phyloP scores from a whole-genome alignment of 2,329 filamentous ascomycete species.

The Fusarium denticulatum region DNA sequence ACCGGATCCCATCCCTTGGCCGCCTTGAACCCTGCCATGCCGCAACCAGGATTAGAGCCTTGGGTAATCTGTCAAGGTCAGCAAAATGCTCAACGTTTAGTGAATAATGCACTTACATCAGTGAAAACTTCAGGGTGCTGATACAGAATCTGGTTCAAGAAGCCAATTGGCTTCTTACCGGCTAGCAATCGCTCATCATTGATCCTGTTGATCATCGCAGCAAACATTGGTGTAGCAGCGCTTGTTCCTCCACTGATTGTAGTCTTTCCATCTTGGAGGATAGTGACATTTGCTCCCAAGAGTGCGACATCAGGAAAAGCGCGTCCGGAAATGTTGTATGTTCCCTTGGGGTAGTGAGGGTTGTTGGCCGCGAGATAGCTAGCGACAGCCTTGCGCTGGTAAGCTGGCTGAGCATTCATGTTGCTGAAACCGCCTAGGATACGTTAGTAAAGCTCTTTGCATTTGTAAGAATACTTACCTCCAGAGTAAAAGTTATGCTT shows the following conservation, averaged over 20 bases:
- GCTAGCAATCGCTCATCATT: neutral
- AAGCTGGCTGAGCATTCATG: neutral
- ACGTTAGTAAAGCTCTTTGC: neutral
- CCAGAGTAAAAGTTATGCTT: conserved; percentile 10
- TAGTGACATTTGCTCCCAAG: neutral
- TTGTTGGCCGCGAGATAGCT: neutral
- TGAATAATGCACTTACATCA: neutral
- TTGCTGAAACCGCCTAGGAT: neutral
- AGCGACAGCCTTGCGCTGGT: neutral
- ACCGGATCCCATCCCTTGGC: conserved; percentile 10
- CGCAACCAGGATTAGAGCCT: neutral
- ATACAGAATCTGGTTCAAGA: conserved; percentile 1
- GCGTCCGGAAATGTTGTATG: neutral
- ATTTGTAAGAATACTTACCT: neutral
- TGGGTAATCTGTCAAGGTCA: neutral
- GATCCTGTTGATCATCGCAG: neutral
- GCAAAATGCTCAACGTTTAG: fast-evolving
- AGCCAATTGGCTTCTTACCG: neutral
- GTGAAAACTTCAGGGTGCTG: neutral
- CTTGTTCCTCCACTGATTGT: neutral
- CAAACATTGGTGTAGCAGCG: neutral
- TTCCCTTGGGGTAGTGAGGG: conserved; percentile 2
- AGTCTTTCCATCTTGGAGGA: neutral
- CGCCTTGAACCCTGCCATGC: neutral
- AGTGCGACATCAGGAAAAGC: neutral